Conservation (phyloP, 129 eudicot genomes). For the Kitagawia praeruptora region DNA sequence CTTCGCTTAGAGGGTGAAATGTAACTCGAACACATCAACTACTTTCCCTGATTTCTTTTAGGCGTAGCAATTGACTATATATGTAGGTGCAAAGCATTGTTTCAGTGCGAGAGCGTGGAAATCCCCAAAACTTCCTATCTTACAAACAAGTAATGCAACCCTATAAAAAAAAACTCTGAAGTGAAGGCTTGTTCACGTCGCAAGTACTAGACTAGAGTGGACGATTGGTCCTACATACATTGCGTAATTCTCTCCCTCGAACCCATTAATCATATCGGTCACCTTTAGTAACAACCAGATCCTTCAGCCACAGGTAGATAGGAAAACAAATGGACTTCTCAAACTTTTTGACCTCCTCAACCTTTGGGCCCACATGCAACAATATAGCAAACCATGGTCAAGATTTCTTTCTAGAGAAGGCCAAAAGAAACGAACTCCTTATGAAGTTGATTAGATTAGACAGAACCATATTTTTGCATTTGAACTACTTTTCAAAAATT, state of each 20-base stretch:
- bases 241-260: not conserved
- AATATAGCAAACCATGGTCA: not conserved
- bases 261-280: constrained; percentile 22
- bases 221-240: not conserved
- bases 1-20: too few relatives aligned
- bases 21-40: too few relatives aligned
- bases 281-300: constrained; percentile 46
- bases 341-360: constrained; percentile 59
- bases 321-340: constrained; percentile 46
- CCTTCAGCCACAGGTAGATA: constrained; percentile 87
- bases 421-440: not conserved
- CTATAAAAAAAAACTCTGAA: not conserved
- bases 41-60: too few relatives aligned
- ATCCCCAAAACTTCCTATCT: too few relatives aligned
- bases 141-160: too few relatives aligned
- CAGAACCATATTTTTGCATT: not conserved
- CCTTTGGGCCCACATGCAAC: constrained; percentile 55
- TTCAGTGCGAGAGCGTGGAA: too few relatives aligned
- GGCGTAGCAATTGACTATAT: too few relatives aligned
- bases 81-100: too few relatives aligned
- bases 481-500: not conserved
- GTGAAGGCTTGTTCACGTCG: not conserved
- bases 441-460: not conserved
- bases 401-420: not conserved
- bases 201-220: not conserved